phyloP scores from a whole-genome alignment of 164 flowering plant species.

The Magnolia sinica region DNA sequence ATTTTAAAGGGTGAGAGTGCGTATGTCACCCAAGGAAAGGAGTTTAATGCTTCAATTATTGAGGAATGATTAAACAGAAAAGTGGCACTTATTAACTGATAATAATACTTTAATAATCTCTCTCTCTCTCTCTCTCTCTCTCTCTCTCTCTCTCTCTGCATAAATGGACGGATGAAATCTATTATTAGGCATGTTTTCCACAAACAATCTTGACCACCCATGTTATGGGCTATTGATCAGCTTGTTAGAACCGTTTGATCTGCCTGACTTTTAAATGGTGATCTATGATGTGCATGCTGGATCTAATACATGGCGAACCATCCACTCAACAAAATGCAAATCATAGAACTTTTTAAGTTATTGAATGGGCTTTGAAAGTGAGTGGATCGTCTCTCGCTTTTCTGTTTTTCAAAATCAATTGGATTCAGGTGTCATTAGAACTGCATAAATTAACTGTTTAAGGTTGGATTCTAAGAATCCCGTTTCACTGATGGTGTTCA shows the following conservation, averaged over 20 bases:
- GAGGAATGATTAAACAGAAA: slow-evolving; percentile 24
- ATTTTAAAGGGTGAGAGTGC: slow-evolving; percentile 15
- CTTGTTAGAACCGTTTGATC: too few species aligned
- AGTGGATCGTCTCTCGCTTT: neutral
- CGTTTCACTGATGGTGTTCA: neutral
- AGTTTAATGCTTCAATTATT: slow-evolving; percentile 21
- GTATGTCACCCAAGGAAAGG: slow-evolving; percentile 18
- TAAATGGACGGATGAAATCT: neutral
- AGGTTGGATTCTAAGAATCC: neutral
- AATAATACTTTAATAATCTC: neutral
- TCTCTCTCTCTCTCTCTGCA: neutral
- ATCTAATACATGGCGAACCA: too few species aligned
- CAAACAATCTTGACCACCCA: neutral
- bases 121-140: neutral
- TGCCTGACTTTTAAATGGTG: too few species aligned
- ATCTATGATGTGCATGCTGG: too few species aligned
- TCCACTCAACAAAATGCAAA: neutral
- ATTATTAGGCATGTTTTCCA: neutral
- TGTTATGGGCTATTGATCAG: too few species aligned
- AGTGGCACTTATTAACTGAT: slow-evolving; percentile 15
- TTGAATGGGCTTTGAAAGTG: too few species aligned
- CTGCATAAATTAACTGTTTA: neutral
- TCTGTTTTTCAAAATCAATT: neutral
- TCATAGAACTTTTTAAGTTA: too few species aligned
- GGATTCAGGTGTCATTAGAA: neutral